Evolutionary conservation across 1,284 basidiomycete genomes (phyloP).

Genomic region (Sporisorium reilianum): DNA sequence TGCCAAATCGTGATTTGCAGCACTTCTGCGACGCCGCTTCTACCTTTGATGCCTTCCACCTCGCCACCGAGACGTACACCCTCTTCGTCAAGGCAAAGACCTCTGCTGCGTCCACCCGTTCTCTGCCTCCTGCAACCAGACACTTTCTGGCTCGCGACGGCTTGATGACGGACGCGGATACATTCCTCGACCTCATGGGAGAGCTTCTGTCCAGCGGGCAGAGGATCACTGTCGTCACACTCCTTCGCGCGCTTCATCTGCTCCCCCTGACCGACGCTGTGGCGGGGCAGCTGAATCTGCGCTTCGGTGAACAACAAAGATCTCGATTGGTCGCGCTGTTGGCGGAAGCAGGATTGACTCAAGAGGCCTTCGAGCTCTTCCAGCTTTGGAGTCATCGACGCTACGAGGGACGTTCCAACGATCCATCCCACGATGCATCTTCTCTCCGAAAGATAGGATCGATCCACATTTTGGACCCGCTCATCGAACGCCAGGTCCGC

Average conservation of each 20-base stretch:
- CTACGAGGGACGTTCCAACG: slow-evolving; percentile 9
- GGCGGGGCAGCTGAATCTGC: slow-evolving; percentile 27
- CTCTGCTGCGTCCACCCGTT: background rate
- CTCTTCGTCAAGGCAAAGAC: slow-evolving; percentile 41
- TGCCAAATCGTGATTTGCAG: slow-evolving; percentile 23
- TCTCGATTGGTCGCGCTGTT: slow-evolving; percentile 15
- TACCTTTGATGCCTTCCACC: background rate
- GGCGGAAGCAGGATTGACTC: slow-evolving; percentile 21
- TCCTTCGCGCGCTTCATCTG: slow-evolving; percentile 29
- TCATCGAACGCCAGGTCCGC: slow-evolving; percentile 36
- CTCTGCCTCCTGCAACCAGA: slow-evolving; percentile 1
- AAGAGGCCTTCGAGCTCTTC: slow-evolving; percentile 40
- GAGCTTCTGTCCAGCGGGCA: slow-evolving; percentile 11
- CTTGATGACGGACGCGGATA: slow-evolving; percentile 24
- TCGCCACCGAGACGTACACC: slow-evolving; percentile 20
- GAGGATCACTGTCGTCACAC: slow-evolving; percentile 11
- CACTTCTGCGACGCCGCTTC: slow-evolving; percentile 29
- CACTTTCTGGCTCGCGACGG: slow-evolving; percentile 32
- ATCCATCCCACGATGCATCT: background rate
- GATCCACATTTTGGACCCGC: slow-evolving; percentile 16
- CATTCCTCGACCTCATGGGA: slow-evolving; percentile 19
- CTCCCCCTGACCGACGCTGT: slow-evolving; percentile 25
- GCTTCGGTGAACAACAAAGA: slow-evolving; percentile 14
- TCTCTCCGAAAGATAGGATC: slow-evolving; percentile 8
- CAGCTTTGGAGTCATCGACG: slow-evolving; percentile 34